Conservation (phyloP, 192 early-diverging fungal species). For the Coemansia asiatica region DNA sequence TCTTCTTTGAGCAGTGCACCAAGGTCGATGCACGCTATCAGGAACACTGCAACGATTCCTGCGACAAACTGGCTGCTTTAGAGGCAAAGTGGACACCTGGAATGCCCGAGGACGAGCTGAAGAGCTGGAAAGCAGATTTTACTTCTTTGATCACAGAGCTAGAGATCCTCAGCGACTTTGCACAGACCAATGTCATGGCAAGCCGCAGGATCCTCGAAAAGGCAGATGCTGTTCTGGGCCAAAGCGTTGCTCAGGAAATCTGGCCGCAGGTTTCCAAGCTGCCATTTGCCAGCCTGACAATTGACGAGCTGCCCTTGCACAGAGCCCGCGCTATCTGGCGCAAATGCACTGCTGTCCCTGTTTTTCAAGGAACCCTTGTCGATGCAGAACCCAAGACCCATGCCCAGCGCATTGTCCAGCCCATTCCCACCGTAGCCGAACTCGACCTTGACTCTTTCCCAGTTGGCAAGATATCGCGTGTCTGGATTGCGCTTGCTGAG, state of each 20-base stretch:
- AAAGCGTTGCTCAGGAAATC: slow-evolving; percentile 48
- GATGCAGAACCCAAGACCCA: slow-evolving; percentile 4
- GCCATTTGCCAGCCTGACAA: slow-evolving; percentile 60
- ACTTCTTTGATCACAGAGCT: slow-evolving; percentile 23
- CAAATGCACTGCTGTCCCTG: slow-evolving; percentile 21
- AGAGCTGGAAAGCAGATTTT: slow-evolving; percentile 30
- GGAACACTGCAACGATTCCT: slow-evolving; percentile 41
- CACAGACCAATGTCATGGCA: slow-evolving; percentile 60
- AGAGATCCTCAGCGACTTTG: slow-evolving; percentile 54
- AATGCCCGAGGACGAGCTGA: slow-evolving; percentile 5
- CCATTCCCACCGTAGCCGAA: slow-evolving; percentile 49
- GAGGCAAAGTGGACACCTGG: slow-evolving; percentile 25
- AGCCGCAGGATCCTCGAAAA: slow-evolving; percentile 70
- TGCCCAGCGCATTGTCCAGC: slow-evolving; percentile 5
- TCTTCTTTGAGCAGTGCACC: slow-evolving; percentile 51
- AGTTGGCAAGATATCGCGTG: slow-evolving; percentile 56
- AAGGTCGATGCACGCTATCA: slow-evolving; percentile 59
- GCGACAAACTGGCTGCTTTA: slow-evolving; percentile 12
- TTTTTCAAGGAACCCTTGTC: slow-evolving; percentile 6
- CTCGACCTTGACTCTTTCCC: slow-evolving; percentile 59
- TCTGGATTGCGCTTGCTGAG: slow-evolving; percentile 67
- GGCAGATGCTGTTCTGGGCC: slow-evolving; percentile 54
- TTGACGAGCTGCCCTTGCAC: slow-evolving; percentile 56
- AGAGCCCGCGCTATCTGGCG: slow-evolving; percentile 56
- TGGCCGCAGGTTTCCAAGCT: slow-evolving; percentile 57